Evolutionary conservation across 1,284 basidiomycete genomes (phyloP), one percentile per base, ranked within the genome.

Genomic region (Cutaneotrichosporon sp.): DNA sequence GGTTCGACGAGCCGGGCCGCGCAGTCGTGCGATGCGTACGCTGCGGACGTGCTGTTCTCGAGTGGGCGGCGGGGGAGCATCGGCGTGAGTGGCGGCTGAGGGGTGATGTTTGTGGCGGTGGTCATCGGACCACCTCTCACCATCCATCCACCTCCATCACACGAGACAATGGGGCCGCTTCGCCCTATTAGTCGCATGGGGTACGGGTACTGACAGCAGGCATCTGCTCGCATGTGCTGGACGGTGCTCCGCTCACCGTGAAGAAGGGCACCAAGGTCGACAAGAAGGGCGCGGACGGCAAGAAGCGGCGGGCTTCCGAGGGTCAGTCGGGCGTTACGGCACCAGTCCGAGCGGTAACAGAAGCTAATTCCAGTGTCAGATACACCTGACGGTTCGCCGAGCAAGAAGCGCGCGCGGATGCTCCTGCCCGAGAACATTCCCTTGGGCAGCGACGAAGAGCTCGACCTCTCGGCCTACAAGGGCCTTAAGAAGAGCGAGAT

Each of bases 11-110:
- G 78, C 79, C 20, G 78, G 87, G 73, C 49, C 80, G 87, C 41
- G 87, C 86, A 20, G 72, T 91, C 19, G 81, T 87, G 43, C 82
- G 80, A 55, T 94, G 90, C 73, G 81, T 76, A 45, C 84, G 88
- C 25, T 94, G 90, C 69, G 78, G 76, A 37, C 90, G 89, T 68
- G 84, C 85, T 1, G 76, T 90, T 9, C 77, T 91, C 31, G 81
- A 84, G 51, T 88, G 84, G 66, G 84, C 83, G n/a, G 78, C 86
- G 41, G 75, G 75, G 3, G 86, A 90, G 35, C 90, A 94, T 71
- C 76, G 81, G 59, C 82, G 90, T 90, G 64, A 64, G 80, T 76
- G 42, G 31, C 31, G 33, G 14, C 4, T 6, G 6, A 20, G 26
- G 27, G 44, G 44, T 46, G 44, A 33, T 46, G 45, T 9, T n/a